Conservation (phyloP, 2,329 filamentous ascomycete species). For the Monosporascus sp. region DNA sequence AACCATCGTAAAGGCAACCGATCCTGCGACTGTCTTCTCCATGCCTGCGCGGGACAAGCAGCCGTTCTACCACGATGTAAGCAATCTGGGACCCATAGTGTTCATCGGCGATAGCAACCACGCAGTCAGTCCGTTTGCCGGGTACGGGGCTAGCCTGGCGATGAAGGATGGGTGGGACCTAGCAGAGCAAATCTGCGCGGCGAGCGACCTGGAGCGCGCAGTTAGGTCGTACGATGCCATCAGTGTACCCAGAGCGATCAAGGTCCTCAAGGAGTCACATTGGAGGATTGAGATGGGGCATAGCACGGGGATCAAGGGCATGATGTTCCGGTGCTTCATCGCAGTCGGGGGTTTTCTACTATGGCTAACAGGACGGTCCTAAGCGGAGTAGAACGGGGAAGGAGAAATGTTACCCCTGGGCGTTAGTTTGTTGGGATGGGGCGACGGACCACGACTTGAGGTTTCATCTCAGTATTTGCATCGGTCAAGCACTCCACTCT, state of each 20-base stretch:
- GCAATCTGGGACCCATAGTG: slow-evolving; percentile 25
- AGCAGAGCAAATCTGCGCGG: slow-evolving; percentile 33
- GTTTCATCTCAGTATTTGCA: too few species aligned
- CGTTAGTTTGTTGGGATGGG: too few species aligned
- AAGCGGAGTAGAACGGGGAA: too few species aligned
- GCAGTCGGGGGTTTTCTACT: too few species aligned
- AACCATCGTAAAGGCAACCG: slow-evolving; percentile 33
- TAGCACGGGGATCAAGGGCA: too few species aligned
- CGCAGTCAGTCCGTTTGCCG: slow-evolving; percentile 43
- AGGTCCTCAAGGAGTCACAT: slow-evolving; percentile 13
- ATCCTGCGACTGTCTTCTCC: slow-evolving; percentile 30
- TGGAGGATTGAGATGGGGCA: too few species aligned
- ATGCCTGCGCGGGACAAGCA: slow-evolving; percentile 40
- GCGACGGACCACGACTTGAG: too few species aligned
- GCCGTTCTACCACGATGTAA: slow-evolving; percentile 33
- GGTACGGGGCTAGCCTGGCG: slow-evolving; percentile 43
- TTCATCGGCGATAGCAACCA: slow-evolving; percentile 48
- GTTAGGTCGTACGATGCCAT: slow-evolving; percentile 30
- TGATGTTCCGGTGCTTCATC: too few species aligned
- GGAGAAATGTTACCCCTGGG: too few species aligned
- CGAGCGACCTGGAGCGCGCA: slow-evolving; percentile 18
- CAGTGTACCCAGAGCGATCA: slow-evolving; percentile 29
- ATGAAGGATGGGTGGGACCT: slow-evolving; percentile 42
- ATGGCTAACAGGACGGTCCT: too few species aligned
- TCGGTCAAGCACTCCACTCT: too few species aligned